Evolutionary conservation across 129 eudicot species (phyloP), one percentile per base, ranked within the genome.

Genomic region (Solidago caesia): DNA sequence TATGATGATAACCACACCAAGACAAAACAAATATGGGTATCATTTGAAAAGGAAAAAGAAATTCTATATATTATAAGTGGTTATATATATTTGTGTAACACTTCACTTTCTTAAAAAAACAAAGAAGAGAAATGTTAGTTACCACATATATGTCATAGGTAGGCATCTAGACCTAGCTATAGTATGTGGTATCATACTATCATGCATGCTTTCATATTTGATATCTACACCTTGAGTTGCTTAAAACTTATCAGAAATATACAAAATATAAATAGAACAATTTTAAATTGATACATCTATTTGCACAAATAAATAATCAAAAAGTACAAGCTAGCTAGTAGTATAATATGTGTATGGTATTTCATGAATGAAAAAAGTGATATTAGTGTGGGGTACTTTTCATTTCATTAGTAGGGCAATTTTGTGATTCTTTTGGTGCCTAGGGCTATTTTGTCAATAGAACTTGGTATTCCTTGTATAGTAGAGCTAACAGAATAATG

Each of bases 371-470:
- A 48, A 47, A 47, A 15, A 13, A 27, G 8, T 61, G 60, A 41
- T 16, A 62, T 47, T 26, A 59, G 59, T 27, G 44, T 73, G 29
- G 51, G 29, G 10, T 73, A 14, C 60, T 12, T 5, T 55, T 60
- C 26, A 21, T 59, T 73, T 44, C 45, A 74, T 26, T 45, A 13
- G 68, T 25, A 59, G 78, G 70, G 25, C 78, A 74, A 26, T 62
- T 62, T 74, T 33, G 69, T 46, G 45, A 60, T 72, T 44, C 27
- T 44, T 46, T 39, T 10, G n/a, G 9, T 9, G 39, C 2, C 39
- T 33, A 33, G 39, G 39, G 39, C 39, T 33, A 33, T 33, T 33
- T 33, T 33, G 39, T 33, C 39, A 33, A 33, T 33, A 33, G 3
- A 33, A 33, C 3, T 33, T 33, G 39, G 39, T 3, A 33, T 33